Evolutionary conservation across 2,329 filamentous ascomycete species (phyloP).

Genomic region (Verticillium dahliae): DNA sequence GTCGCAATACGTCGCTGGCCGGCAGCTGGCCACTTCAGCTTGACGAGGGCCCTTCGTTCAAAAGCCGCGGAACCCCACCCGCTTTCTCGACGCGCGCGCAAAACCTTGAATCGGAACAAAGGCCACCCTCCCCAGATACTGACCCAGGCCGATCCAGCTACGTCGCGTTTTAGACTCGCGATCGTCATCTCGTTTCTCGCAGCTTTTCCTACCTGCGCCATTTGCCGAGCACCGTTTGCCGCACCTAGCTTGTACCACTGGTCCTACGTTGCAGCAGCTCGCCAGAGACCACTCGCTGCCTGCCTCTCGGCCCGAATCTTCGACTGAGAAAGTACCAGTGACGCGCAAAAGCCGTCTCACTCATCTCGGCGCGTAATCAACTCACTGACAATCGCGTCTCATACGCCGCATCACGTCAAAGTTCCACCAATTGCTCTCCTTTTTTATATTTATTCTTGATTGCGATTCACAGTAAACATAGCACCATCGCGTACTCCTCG

Average conservation of each 20-base stretch:
- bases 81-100: background rate
- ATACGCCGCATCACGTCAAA: background rate
- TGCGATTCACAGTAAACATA: background rate
- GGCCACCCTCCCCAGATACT: background rate
- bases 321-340: conserved; percentile 7
- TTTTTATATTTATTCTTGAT: background rate
- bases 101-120: background rate
- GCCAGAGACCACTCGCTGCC: conserved; percentile 2
- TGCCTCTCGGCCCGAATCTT: conserved; percentile 10
- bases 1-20: background rate
- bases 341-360: conserved; percentile 5
- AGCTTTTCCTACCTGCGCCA: background rate
- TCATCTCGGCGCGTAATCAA: conserved; percentile 6
- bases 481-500: background rate
- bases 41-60: background rate
- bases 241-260: background rate
- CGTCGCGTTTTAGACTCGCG: background rate
- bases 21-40: background rate
- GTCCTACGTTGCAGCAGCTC: conserved; percentile 4
- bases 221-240: background rate
- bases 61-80: background rate
- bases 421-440: background rate
- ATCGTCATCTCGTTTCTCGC: background rate
- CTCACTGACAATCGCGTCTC: conserved; percentile 1
- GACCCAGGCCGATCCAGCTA: background rate